phyloP scores from a whole-genome alignment of 169 alveolate species.

The Theileria orientalis region DNA sequence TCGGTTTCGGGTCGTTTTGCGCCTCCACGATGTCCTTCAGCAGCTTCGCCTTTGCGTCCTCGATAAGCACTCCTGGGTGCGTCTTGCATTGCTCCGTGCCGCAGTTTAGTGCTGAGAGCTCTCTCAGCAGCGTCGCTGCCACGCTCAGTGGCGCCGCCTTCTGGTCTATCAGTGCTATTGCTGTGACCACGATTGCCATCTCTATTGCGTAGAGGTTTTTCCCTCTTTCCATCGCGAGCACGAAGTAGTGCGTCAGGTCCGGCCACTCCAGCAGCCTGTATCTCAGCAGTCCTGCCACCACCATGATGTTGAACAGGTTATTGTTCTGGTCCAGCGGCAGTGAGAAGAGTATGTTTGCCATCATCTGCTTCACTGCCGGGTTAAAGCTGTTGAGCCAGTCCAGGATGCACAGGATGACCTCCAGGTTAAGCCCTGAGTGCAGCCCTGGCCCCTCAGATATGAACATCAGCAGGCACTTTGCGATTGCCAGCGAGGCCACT shows the following conservation, averaged over 20 bases:
- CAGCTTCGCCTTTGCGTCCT: conserved; percentile 60
- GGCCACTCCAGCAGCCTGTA: conserved; percentile 61
- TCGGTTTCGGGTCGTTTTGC: conserved; percentile 46
- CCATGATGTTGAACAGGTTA: conserved; percentile 52
- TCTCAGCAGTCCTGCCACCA: conserved; percentile 57
- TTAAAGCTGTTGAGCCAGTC: conserved; percentile 52
- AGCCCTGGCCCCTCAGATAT: conserved; percentile 61
- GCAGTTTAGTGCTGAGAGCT: conserved; percentile 26
- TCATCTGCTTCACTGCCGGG: conserved; percentile 56
- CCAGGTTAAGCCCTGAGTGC: conserved; percentile 58
- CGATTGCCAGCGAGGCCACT: conserved; percentile 47
- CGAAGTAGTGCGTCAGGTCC: conserved; percentile 49
- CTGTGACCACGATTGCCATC: conserved; percentile 61
- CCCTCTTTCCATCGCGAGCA: conserved; percentile 64
- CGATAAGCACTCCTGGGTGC: conserved; percentile 39
- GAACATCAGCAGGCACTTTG: conserved; percentile 56
- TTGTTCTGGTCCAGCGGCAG: conserved; percentile 53
- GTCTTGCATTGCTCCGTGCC: conserved; percentile 60
- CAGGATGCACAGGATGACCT: conserved; percentile 54
- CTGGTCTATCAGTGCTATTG: conserved; percentile 61
- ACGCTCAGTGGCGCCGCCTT: conserved; percentile 43
- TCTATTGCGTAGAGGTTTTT: conserved; percentile 57
- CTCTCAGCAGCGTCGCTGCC: conserved; percentile 44
- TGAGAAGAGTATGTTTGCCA: conserved; percentile 41
- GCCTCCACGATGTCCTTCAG: conserved; percentile 55